Conservation (phyloP, 306 rosid genomes). For the Lablab purpureus region DNA sequence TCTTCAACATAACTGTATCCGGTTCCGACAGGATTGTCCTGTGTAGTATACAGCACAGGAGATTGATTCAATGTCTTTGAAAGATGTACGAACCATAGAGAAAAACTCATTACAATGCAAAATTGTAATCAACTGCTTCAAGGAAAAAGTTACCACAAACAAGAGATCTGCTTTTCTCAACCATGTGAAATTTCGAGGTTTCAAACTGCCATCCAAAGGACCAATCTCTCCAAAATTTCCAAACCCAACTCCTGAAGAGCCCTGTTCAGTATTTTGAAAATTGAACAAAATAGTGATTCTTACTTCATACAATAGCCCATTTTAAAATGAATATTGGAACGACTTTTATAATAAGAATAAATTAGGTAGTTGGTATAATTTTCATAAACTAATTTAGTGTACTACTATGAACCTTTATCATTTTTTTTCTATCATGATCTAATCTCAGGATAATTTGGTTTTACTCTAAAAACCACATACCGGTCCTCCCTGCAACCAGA, state of each 20-base stretch:
- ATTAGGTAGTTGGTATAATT: no score
- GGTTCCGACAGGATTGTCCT: constrained; percentile 4
- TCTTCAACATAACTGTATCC: constrained; percentile 16
- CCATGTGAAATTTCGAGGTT: background rate
- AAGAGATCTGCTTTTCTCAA: constrained; percentile 17
- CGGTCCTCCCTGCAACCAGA: constrained; percentile 94
- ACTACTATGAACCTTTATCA: no score
- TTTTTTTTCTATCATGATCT: no score
- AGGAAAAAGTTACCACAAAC: background rate
- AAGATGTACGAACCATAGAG: background rate
- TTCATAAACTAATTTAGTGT: no score
- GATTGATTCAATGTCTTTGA: no score
- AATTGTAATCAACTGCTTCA: background rate
- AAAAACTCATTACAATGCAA: background rate
- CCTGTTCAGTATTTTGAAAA: background rate
- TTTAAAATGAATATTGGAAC: no score
- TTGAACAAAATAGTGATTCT: no score
- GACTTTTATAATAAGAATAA: no score
- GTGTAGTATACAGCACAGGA: background rate
- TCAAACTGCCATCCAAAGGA: constrained; percentile 7
- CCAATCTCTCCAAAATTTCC: constrained; percentile 4
- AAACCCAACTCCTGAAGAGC: background rate
- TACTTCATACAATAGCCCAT: no score
- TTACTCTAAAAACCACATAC: constrained; percentile 48
- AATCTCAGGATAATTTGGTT: no score